Base-by-base conservation (phyloP, 164 flowering plant genomes). In the Dillenia suffruticosa region DNA sequence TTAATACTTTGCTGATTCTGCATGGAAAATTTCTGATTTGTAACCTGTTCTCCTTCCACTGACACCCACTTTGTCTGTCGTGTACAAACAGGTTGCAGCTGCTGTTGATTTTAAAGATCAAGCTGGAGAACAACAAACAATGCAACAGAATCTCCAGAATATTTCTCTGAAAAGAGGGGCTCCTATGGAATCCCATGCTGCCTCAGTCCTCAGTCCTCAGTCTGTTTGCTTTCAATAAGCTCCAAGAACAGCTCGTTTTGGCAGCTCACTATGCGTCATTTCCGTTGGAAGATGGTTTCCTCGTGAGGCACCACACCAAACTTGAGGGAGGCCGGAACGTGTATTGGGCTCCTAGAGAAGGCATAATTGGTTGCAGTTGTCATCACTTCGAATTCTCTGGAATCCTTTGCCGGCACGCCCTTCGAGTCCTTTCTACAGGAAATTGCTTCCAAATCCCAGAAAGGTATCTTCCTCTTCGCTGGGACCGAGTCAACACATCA, bases 161-260 rank as follows among this genome's bases (percentile, higher is more conserved):
- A 85, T 90, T 49, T 78, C 83, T 76, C 77, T 92, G 44, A 92
- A 92, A 74, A 92, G 96, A 12, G 96, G 96, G 14, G 91, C 98
- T 2, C 98, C 98, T 4, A 90, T 90, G 98, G 96, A 92, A 75
- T 85, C 98, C 44, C 92, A 92, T 71, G 96, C 98, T 17, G 91
- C 98, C 59, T 19, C 89, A 24, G 62, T 92, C 63, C 88, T 92
- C 48, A 90, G 93, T 7, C 98, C 98, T 43, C 48, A 90, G 93
- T 7, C 98, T 96, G 26, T 90, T 64, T 57, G 96, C 98, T 14
- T 88, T 92, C 79, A 78, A 84, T 13, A 92, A 86, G 82, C 93
- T 92, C 55, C 98, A 92, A 77, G 98, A 92, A 67, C 96, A 92
- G 57, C 89, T 90, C 10, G 92, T 90, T 56, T 69, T 82, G 69